A percentile compares a stretch with the other conserved stretches of the same genome.
Conservation (phyloP, 352 stramenopile genomes). For the Phytophthora lateralis region DNA sequence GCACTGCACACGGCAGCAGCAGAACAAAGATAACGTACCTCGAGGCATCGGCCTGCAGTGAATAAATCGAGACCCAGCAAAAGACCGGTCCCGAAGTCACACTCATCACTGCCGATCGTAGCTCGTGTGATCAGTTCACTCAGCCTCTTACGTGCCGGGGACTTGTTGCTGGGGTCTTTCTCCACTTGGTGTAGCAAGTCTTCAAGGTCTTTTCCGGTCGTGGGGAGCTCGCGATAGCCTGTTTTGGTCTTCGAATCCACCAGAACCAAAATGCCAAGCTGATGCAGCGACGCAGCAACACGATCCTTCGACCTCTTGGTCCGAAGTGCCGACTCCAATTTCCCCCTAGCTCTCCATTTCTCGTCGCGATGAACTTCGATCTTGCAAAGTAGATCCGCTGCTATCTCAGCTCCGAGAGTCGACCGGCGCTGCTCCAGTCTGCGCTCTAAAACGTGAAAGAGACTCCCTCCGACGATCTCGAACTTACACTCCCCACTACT, state of each 20-base stretch:
- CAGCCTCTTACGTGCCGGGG: slow-evolving; percentile 37
- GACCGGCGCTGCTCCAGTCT: slow-evolving; percentile 18
- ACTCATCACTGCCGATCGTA: slow-evolving; percentile 74
- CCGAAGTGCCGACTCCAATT: slow-evolving; percentile 23
- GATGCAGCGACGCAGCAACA: slow-evolving; percentile 43
- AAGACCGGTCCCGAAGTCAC: slow-evolving; percentile 69
- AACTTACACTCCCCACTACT: slow-evolving; percentile 44
- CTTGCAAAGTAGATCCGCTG: slow-evolving; percentile 16
- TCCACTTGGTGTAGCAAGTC: slow-evolving; percentile 38
- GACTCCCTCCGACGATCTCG: slow-evolving; percentile 34
- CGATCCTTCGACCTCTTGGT: slow-evolving; percentile 37
- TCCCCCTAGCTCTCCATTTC: slow-evolving; percentile 7
- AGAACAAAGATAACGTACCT: slow-evolving; percentile 33
- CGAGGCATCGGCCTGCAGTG: slow-evolving; percentile 39
- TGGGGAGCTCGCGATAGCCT: slow-evolving; percentile 60
- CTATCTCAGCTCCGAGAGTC: slow-evolving; percentile 13
- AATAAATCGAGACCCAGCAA: slow-evolving; percentile 70
- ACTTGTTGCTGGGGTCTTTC: slow-evolving; percentile 23
- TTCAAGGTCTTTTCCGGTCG: slow-evolving; percentile 36
- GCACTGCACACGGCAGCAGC: not conserved
- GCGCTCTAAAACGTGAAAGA: slow-evolving; percentile 49
- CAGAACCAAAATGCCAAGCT: slow-evolving; percentile 59
- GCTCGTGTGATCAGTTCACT: slow-evolving; percentile 65
- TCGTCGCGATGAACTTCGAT: slow-evolving; percentile 18
- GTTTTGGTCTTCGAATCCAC: slow-evolving; percentile 53